Base-by-base conservation (phyloP, 2,329 filamentous ascomycete genomes). In the Stagonosporopsis cucurbitacearum region DNA sequence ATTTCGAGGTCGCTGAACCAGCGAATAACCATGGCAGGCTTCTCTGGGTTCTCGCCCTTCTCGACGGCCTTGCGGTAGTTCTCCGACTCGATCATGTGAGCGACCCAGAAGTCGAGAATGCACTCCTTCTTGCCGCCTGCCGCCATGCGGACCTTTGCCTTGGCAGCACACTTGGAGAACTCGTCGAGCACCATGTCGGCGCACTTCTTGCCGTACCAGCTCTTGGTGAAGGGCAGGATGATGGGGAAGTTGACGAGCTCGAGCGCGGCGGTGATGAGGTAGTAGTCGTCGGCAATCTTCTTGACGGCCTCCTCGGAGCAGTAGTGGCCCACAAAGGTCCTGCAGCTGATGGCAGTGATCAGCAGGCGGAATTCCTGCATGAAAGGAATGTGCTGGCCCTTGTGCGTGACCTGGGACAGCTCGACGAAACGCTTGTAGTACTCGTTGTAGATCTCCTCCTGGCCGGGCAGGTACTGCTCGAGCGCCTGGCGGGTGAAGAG, bases 311-410 rank as follows among this genome's bases (percentile, higher is more conserved):
- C 90, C 57, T 96, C 90, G 41, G 89, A 88, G 77, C 97, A 94
- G 80, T 98, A 98, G 81, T 96, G 88, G 37, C 95, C 95, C 60
- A 96, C 92, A 75, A 98, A 98, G n/a, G 93, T 96, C 60, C 94
- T 90, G 82, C 92, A 95, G 39, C 93, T 96, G 39, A 98, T 87
- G 59, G 94, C 94, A 71, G 91, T 96, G 87, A 96, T 96, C 69
- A 97, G 81, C 78, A 98, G 92, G 66, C 95, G 92, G 82, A 98
- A 96, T 69, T 91, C 84, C 60, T 88, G 81, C 91, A 98, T 97
- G 83, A 92, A 98, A 20, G 92, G 89, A 28, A 90, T 80, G 2
- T 92, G 90, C 80, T 92, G 86, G 77, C 87, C 87, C 53, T 84
- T 81, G 66, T 86, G 85, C 42, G 90, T 81, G 74, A 88, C 85